Evolutionary conservation across 208 protist genomes (phyloP).

Genomic region (Novymonas esmeraldas): DNA sequence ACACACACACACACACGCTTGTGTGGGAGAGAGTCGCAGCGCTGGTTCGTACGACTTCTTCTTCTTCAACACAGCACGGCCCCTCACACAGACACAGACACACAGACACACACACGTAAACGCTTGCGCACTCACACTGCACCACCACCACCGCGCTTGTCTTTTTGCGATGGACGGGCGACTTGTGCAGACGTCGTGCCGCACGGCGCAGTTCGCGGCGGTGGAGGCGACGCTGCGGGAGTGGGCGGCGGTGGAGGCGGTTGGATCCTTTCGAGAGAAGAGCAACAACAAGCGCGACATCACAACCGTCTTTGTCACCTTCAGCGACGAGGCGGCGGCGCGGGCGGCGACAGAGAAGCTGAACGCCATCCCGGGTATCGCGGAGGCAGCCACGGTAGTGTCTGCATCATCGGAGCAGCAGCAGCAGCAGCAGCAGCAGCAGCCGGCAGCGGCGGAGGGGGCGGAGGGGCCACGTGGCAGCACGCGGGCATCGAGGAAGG

Average conservation of each 20-base stretch:
- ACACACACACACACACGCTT: neutral
- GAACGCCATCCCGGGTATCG: constrained; percentile 49
- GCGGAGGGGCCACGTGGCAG: no score
- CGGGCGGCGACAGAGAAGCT: constrained; percentile 40
- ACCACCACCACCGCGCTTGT: no score
- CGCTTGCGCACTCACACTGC: neutral
- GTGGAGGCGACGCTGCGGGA: constrained; percentile 69
- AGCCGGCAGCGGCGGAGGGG: constrained; percentile 21
- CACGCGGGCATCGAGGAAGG: no score
- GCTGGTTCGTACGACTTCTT: neutral
- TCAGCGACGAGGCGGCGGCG: constrained; percentile 44
- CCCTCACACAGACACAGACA: neutral
- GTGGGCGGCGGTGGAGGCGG: constrained; percentile 78
- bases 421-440: constrained; percentile 15
- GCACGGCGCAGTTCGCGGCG: constrained; percentile 57
- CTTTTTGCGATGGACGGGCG: constrained; percentile 29
- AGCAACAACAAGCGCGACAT: constrained; percentile 72
- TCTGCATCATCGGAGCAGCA: constrained; percentile 15
- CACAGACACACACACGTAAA: neutral
- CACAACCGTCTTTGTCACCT: constrained; percentile 87
- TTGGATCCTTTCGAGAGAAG: constrained; percentile 84
- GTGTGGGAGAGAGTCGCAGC: no score
- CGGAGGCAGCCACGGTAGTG: constrained; percentile 13
- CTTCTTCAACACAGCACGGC: no score
- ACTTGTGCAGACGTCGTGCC: constrained; percentile 59